Conservation (phyloP, 352 stramenopile genomes). For the Globisporangium canariense region DNA sequence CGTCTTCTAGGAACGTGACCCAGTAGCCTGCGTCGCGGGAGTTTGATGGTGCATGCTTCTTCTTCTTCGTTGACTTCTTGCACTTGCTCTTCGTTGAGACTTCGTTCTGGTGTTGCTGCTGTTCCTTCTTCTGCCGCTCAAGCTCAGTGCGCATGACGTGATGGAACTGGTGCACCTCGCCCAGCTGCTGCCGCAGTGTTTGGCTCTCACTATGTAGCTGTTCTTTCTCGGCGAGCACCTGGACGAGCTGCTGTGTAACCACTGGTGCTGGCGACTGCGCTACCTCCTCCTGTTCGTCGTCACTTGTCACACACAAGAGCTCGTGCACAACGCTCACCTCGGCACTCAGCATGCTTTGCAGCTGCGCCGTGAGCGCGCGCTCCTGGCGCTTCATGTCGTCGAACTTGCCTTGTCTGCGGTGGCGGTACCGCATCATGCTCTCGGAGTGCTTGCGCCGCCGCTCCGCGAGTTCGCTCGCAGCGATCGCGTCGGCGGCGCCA, state of each 20-base stretch:
- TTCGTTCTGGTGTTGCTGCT: background rate
- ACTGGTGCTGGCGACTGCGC: background rate
- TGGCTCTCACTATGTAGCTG: conserved; percentile 1
- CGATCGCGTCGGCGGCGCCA: conserved; percentile 6
- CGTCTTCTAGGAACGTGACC: conserved; percentile 6
- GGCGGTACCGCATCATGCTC: conserved; percentile 6
- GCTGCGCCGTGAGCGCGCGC: conserved; percentile 4
- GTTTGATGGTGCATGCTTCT: background rate
- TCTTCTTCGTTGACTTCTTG: background rate
- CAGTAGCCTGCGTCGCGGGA: background rate
- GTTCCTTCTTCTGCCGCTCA: background rate
- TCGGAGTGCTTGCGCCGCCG: background rate
- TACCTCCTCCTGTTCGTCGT: no score
- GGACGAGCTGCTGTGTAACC: background rate
- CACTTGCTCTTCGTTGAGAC: background rate
- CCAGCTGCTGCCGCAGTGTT: background rate
- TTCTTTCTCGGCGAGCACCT: conserved; percentile 11
- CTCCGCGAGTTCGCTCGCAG: background rate
- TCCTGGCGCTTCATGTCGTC: conserved; percentile 5
- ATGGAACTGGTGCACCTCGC: background rate
- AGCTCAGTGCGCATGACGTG: background rate
- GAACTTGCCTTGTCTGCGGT: conserved; percentile 1
- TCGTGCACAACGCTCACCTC: background rate
- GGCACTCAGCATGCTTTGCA: background rate
- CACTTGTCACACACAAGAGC: background rate